Base-by-base conservation (phyloP, 2,329 filamentous ascomycete species). In the Calonectria crousiana region DNA sequence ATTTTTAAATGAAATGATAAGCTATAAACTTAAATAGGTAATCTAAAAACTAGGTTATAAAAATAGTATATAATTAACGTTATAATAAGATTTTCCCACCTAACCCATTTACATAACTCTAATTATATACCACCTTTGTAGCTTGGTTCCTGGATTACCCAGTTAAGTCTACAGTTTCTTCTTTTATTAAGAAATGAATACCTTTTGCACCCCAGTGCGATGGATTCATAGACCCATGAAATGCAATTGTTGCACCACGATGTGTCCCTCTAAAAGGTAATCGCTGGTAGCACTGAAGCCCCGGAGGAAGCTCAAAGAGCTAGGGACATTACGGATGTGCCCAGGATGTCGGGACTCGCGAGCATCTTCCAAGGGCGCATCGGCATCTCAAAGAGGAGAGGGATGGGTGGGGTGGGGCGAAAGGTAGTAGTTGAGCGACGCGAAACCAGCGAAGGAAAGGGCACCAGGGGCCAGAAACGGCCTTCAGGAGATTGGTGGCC, bases 401-500 rank as follows among this genome's bases (percentile, higher is more conserved):
- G 86, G 85, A 30, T 83, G 79, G 51, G 83, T 84, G 1, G 89
- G 87, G 53, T 85, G 77, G 2, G 87, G 84, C 0, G 88, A 89
- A 70, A 92, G 88, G 16, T 89, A 87, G 83, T 92, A 92, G 78
- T 90, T 88, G 58, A 92, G 81, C 13, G 86, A 88, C 11, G 88
- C 78, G 34, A 77, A 66, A 30, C 71, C 71, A 9, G 56, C 64
- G 23, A 76, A 49, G 13, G 58, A 32, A 30, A 60, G 23, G 47
- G 30, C 16, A 71, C n/a, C n/a, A n/a, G n/a, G n/a, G n/a, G n/a
- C n/a, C 66, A 11, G 36, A 26, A 6, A 20, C 28, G 2, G 36
- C 38, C 10, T 30, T 30, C 8, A 64, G 4, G 4, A 64, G 36
- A 6, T 44, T 44, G 0, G 28, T 32, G 23, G 60, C 60, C 9